A percentile compares a stretch with the other conserved stretches of the same genome.
These are phyloP conservation scores for Colletotrichum horii DNA, from an alignment of 2,329 filamentous ascomycete species.

Conservation along the genomic window DNA sequence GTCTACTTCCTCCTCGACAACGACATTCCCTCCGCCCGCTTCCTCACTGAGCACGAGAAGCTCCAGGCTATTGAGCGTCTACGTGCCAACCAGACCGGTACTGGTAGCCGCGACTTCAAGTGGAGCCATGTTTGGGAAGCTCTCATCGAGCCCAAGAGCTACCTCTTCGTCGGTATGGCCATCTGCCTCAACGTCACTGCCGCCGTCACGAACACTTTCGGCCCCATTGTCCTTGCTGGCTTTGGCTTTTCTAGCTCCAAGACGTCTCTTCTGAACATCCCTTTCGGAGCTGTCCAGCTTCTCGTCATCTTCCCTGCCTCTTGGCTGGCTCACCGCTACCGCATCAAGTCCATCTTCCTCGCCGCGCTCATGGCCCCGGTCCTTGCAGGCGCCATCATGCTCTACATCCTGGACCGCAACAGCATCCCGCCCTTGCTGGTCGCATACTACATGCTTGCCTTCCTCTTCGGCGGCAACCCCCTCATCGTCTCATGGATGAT, in stretches of 20 bases:
- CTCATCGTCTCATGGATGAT: conserved; percentile 73
- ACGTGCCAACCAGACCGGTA: conserved; percentile 76
- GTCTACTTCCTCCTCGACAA: conserved; percentile 66
- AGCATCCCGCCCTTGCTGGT: conserved; percentile 51
- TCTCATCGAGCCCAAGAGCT: conserved; percentile 54
- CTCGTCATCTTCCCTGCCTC: conserved; percentile 63
- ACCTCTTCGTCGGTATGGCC: conserved; percentile 65
- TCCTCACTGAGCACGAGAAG: conserved; percentile 69
- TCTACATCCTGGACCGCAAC: conserved; percentile 57
- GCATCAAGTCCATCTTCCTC: conserved; percentile 62
- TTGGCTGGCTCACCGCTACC: conserved; percentile 61
- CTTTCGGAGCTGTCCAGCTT: conserved; percentile 67
- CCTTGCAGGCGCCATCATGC: conserved; percentile 61
- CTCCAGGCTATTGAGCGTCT: conserved; percentile 74
- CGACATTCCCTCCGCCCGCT: conserved; percentile 59
- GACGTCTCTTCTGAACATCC: conserved; percentile 69
- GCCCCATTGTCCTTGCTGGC: conserved; percentile 65
- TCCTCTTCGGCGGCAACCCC: conserved; percentile 70
- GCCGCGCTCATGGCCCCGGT: conserved; percentile 61
- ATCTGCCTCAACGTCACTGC: conserved; percentile 70
- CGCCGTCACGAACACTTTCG: conserved; percentile 68
- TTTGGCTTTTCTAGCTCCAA: conserved; percentile 64
- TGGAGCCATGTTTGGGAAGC: conserved; percentile 65
- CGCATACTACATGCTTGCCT: conserved; percentile 70
- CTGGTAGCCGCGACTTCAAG: conserved; percentile 73